Base-by-base conservation (phyloP, 306 rosid genomes). In the Pyrus betulifolia region DNA sequence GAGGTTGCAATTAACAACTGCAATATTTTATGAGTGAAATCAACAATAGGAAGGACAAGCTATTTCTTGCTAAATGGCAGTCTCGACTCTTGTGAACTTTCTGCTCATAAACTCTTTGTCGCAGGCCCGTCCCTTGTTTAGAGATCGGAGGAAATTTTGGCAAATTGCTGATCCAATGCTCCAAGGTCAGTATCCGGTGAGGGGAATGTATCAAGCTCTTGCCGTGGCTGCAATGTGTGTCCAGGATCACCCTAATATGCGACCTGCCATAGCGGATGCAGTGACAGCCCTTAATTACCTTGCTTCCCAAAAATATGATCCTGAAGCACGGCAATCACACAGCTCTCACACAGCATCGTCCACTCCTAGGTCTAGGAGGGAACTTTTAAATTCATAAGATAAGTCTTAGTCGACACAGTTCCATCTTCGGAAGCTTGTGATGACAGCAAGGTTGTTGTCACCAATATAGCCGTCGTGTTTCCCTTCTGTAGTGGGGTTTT, bases 141-240 rank as follows among this genome's bases (percentile, higher is more conserved):
- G 83, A 77, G 90, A 87, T 70, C 69, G 90, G 64, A 84, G 86
- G 58, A 87, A 84, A 58, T 87, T 87, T 62, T 59, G 81, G 8
- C 88, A 82, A 77, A 84, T 87, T 75, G 88, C 86, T 27, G 90
- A 87, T 80, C 90, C 90, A 7, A 40, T 82, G 77, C 86, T 87
- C 69, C 88, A 77, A 77, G 88, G 90, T 59, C 88, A 87, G 12
- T 87, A 87, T 78, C 90, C 90, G 7, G 82, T 82, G 73, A 87
- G 90, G 74, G 90, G 90, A 22, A 82, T 87, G 74, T 87, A 87
- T 70, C 90, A 87, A 79, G 90, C 88, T 74, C 88, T 87, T 61
- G 90, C 90, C 0, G 86, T 87, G 61, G 90, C 90, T 74, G 90
- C 90, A 51, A 87, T 87, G 90, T 87, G 90, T 68, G 88, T 84